phyloP scores from a whole-genome alignment of 1,139 yeast genomes.

The Kluyveromyces sp. region DNA sequence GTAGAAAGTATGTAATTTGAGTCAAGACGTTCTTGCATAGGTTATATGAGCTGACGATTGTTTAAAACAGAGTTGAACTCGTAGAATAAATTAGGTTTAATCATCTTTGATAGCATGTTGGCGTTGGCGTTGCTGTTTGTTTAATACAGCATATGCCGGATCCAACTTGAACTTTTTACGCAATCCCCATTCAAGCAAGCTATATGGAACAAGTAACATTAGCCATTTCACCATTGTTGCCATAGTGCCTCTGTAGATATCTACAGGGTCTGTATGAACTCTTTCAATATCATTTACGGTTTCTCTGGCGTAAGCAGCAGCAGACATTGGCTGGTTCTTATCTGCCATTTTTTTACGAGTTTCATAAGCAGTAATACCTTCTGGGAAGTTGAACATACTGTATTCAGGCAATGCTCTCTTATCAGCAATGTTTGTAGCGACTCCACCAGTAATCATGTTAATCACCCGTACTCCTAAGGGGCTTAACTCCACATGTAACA shows the following conservation, averaged over 20 bases:
- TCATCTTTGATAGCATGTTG: constrained; percentile 4
- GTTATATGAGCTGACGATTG: too few relatives aligned
- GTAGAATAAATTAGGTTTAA: neutral
- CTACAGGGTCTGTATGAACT: constrained; percentile 34
- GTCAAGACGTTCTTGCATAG: too few relatives aligned
- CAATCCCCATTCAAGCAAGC: constrained; percentile 40
- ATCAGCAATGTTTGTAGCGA: constrained; percentile 54
- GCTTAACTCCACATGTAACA: constrained; percentile 56
- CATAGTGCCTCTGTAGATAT: constrained; percentile 50
- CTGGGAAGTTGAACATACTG: constrained; percentile 49
- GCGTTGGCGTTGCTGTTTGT: constrained; percentile 9
- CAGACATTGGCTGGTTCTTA: constrained; percentile 50
- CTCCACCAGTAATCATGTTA: constrained; percentile 65
- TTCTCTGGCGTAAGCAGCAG: constrained; percentile 47
- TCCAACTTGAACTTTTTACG: constrained; percentile 42
- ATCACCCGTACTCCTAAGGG: constrained; percentile 70
- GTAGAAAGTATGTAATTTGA: too few relatives aligned
- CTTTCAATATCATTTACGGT: constrained; percentile 44
- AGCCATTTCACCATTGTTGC: constrained; percentile 36
- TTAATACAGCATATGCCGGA: constrained; percentile 27
- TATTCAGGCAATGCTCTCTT: constrained; percentile 46
- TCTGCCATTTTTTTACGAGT: constrained; percentile 55
- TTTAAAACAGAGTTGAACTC: too few relatives aligned
- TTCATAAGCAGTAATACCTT: constrained; percentile 42
- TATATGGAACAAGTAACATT: constrained; percentile 38